Evolutionary conservation across 768 basidiomycete species (phyloP), one percentile per base, ranked within the genome.

Genomic region (Hygrocybe punicea): DNA sequence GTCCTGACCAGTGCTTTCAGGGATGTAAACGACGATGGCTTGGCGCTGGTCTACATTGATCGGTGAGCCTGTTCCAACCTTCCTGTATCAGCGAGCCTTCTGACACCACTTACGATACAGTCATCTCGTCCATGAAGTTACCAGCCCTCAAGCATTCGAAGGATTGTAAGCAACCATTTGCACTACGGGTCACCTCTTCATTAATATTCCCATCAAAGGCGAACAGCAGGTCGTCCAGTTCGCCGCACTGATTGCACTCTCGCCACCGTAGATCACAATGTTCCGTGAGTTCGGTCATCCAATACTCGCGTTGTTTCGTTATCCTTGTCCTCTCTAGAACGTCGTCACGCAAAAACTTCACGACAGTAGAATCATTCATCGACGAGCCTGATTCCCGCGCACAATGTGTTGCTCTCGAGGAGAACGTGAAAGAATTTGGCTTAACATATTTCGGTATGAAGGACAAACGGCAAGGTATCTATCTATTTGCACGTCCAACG

Each of bases 111-210:
- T 39, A n/a, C n/a, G 39, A 35, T 51, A 48, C 57, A 83, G 82
- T 14, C 82, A 83, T 63, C 76, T 83, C 17, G 89, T 96, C 21
- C 92, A 94, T 63, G 93, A 94, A 77, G 93, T 95, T 52, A 94
- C 93, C n/a, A 90, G 86, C 56, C 93, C 93, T 39, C 93, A 95
- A 71, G 93, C 93, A 2, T 93, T 93, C 65, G 91, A 92, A 72
- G 91, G 91, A 66, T 76, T 93, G 84, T 88, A 62, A 69, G 84
- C 75, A 60, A 2, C 52, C 17, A 6, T 36, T 36, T 19, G 37
- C 11, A 23, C 49, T 23, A 23, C 34, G 25, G 33, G 39, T 55
- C 51, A 25, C 55, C 21, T 33, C 47, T 50, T 36, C 56, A 45
- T 64, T 55, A 53, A 51, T 39, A 29, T 45, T 63, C 45, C 62